Conservation (phyloP, 2,329 filamentous ascomycete genomes). For the Xylariaceae sp. region DNA sequence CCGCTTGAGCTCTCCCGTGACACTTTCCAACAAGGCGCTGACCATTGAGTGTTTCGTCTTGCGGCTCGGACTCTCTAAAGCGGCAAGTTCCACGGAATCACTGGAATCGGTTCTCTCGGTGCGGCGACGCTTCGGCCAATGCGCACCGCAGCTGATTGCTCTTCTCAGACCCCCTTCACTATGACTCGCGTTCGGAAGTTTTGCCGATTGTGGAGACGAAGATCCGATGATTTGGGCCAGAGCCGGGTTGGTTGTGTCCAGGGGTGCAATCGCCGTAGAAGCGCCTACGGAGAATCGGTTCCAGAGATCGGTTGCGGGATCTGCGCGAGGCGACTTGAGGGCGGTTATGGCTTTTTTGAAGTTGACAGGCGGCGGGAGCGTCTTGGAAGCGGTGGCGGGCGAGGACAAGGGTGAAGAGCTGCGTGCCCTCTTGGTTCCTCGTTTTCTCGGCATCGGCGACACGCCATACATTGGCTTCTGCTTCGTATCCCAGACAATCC, state of each 20-base stretch:
- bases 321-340: slow-evolving; percentile 61
- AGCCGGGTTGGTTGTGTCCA: slow-evolving; percentile 49
- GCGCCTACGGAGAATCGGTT: slow-evolving; percentile 62
- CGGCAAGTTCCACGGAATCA: slow-evolving; percentile 31
- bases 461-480: slow-evolving; percentile 40
- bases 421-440: slow-evolving; percentile 60
- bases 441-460: slow-evolving; percentile 45
- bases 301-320: slow-evolving; percentile 72
- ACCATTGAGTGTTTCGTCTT: slow-evolving; percentile 53
- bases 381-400: slow-evolving; percentile 46
- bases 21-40: slow-evolving; percentile 62
- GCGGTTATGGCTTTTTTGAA: slow-evolving; percentile 53
- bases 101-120: slow-evolving; percentile 44
- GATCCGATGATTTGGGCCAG: slow-evolving; percentile 64
- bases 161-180: slow-evolving; percentile 52
- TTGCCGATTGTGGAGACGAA: slow-evolving; percentile 61
- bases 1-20: slow-evolving; percentile 49
- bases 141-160: slow-evolving; percentile 62
- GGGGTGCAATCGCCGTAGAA: slow-evolving; percentile 37
- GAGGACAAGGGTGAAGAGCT: slow-evolving; percentile 71
- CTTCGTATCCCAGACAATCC: slow-evolving; percentile 55
- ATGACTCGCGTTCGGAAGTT: slow-evolving; percentile 36
- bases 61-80: slow-evolving; percentile 39
- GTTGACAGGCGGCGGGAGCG: slow-evolving; percentile 46
- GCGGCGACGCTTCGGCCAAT: slow-evolving; percentile 67